Evolutionary conservation across 202 grass and related monocot genomes (phyloP).

Genomic region (Alloteropsis angusta): DNA sequence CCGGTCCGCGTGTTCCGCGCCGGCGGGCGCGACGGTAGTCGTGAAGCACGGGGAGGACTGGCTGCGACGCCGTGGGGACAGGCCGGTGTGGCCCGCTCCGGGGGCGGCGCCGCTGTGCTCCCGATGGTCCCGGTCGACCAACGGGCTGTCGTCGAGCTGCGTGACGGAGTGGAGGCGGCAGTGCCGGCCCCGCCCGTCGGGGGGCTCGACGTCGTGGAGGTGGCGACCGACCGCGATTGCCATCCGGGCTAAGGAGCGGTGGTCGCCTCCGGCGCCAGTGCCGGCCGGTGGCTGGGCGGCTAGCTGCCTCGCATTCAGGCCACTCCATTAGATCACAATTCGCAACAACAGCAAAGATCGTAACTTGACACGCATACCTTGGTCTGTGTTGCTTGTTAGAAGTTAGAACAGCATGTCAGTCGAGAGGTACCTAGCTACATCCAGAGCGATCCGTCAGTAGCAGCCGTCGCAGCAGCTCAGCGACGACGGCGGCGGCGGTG

Average conservation of each 20-base stretch:
- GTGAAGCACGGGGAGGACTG: conserved; percentile 82
- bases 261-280: neutral
- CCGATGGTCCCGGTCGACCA: conserved; percentile 29
- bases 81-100: neutral
- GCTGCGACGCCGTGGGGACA: conserved; percentile 47
- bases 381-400: conserved; percentile 12
- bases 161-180: conserved; percentile 56
- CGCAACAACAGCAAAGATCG: neutral
- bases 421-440: conserved; percentile 30
- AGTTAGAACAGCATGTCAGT: conserved; percentile 27
- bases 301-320: neutral
- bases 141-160: conserved; percentile 29
- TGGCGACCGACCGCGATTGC: conserved; percentile 49
- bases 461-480: neutral
- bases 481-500: neutral
- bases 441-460: conserved; percentile 17
- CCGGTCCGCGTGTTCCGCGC: neutral
- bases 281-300: conserved; percentile 1
- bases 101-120: neutral
- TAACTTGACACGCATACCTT: conserved; percentile 8
- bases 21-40: neutral
- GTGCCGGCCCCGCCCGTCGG: conserved; percentile 22
- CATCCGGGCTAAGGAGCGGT: conserved; percentile 17
- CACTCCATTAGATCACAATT: neutral
- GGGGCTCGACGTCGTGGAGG: conserved; percentile 49